Evolutionary conservation across 192 early-diverging fungal genomes (phyloP).

Genomic region (Coemansia sp.): DNA sequence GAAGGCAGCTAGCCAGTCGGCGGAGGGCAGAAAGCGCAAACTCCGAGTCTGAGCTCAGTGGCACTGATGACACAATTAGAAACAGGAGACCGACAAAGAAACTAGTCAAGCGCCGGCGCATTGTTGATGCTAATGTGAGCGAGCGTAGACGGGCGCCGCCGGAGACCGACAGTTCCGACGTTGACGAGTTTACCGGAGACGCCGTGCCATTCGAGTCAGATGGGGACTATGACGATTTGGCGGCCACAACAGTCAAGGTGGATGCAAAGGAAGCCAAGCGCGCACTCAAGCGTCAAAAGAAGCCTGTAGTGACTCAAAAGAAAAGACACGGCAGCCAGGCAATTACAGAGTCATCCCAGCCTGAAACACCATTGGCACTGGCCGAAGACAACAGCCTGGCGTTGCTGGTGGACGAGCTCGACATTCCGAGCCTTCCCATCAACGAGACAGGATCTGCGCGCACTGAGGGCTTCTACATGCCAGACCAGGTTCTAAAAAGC

Average conservation of each 20-base stretch:
- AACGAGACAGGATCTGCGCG: slow-evolving; percentile 76
- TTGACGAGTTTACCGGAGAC: slow-evolving; percentile 2
- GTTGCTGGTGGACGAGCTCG: slow-evolving; percentile 1
- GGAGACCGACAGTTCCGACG: neutral
- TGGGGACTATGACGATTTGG: neutral
- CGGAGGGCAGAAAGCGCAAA: neutral
- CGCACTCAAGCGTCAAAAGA: slow-evolving; percentile 5
- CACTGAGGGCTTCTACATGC: slow-evolving; percentile 74
- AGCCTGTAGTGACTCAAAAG: slow-evolving; percentile 2
- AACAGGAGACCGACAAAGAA: neutral
- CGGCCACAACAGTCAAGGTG: neutral
- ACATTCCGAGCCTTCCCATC: slow-evolving; percentile 25
- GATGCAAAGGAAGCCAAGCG: neutral
- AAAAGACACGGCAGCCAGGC: slow-evolving; percentile 23
- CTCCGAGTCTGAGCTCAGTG: slow-evolving; percentile 6
- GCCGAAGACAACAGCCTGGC: neutral
- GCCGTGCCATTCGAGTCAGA: slow-evolving; percentile 1
- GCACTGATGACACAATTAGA: neutral
- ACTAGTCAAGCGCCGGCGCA: neutral
- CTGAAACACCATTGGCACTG: slow-evolving; percentile 19
- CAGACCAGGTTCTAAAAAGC: slow-evolving; percentile 65
- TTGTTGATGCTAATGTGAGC: neutral
- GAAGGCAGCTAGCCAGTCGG: neutral
- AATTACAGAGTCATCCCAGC: slow-evolving; percentile 17
- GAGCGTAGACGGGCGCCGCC: neutral